Percentiles rank a stretch among this genome's conserved stretches.
phyloP scores from a whole-genome alignment of 345 rosid genomes.

The Salix viminalis region DNA sequence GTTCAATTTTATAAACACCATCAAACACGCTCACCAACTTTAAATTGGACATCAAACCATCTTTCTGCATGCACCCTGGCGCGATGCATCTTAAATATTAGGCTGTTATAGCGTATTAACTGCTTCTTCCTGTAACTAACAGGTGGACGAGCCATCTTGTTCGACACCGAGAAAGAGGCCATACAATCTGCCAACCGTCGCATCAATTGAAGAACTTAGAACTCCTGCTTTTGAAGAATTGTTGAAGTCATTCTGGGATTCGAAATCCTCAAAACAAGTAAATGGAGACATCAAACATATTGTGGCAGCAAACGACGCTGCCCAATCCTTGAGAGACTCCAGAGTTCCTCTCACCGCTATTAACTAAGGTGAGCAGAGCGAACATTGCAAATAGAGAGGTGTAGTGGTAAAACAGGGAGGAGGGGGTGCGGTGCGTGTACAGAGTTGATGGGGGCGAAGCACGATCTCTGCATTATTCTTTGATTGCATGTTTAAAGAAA shows the following conservation, averaged over 20 bases:
- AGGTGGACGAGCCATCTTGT: slow-evolving; percentile 95
- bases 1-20: background rate
- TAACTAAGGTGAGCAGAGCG: slow-evolving; percentile 38
- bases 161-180: slow-evolving; percentile 81
- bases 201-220: slow-evolving; percentile 82
- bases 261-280: slow-evolving; percentile 50
- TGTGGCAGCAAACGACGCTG: slow-evolving; percentile 46
- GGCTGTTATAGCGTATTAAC: too few species aligned
- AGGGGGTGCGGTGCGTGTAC: slow-evolving; percentile 28
- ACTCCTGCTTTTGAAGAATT: slow-evolving; percentile 84
- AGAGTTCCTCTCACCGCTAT: slow-evolving; percentile 85
- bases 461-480: slow-evolving; percentile 20
- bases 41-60: too few species aligned
- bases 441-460: slow-evolving; percentile 19
- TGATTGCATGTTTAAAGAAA: slow-evolving; percentile 26
- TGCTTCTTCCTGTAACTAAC: background rate
- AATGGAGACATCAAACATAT: slow-evolving; percentile 73
- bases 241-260: slow-evolving; percentile 66
- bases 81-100: too few species aligned
- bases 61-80: too few species aligned
- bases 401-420: background rate
- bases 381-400: slow-evolving; percentile 8
- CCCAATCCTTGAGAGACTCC: slow-evolving; percentile 70
- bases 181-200: slow-evolving; percentile 62
- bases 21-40: background rate